phyloP scores from a whole-genome alignment of 2,329 filamentous ascomycete species.

The Aspergillus chevalieri region DNA sequence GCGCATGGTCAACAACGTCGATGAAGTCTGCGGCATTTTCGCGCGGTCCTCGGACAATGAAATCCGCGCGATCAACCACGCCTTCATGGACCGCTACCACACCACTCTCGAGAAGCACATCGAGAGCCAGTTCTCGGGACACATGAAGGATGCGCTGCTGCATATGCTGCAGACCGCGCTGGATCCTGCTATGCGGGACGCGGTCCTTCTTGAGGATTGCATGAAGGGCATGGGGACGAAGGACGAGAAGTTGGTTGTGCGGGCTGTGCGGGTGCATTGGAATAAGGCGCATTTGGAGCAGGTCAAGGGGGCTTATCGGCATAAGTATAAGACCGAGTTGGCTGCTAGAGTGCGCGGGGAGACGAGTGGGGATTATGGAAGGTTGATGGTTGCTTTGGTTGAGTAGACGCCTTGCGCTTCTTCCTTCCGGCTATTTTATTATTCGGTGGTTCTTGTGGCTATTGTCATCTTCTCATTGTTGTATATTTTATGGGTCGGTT shows the following conservation, averaged over 20 bases:
- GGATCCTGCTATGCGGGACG: constrained; percentile 80
- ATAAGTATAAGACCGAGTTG: constrained; percentile 63
- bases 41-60: constrained; percentile 72
- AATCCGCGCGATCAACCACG: constrained; percentile 70
- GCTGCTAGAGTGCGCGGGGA: constrained; percentile 68
- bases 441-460: no score
- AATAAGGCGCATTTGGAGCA: constrained; percentile 66
- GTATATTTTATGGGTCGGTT: no score
- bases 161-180: constrained; percentile 70
- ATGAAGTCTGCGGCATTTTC: constrained; percentile 67
- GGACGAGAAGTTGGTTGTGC: constrained; percentile 68
- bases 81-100: constrained; percentile 68
- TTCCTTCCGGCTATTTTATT: background rate
- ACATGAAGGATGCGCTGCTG: constrained; percentile 81
- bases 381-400: constrained; percentile 63
- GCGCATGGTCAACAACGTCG: constrained; percentile 44
- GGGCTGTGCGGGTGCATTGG: constrained; percentile 82
- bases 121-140: constrained; percentile 77
- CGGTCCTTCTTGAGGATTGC: constrained; percentile 70
- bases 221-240: constrained; percentile 88
- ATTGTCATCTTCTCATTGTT: no score
- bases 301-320: constrained; percentile 71
- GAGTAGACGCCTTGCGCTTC: constrained; percentile 21
- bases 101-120: constrained; percentile 67
- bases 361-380: constrained; percentile 78